phyloP scores from a whole-genome alignment of 192 early-diverging fungal genomes.

The Coemansia asiatica region DNA sequence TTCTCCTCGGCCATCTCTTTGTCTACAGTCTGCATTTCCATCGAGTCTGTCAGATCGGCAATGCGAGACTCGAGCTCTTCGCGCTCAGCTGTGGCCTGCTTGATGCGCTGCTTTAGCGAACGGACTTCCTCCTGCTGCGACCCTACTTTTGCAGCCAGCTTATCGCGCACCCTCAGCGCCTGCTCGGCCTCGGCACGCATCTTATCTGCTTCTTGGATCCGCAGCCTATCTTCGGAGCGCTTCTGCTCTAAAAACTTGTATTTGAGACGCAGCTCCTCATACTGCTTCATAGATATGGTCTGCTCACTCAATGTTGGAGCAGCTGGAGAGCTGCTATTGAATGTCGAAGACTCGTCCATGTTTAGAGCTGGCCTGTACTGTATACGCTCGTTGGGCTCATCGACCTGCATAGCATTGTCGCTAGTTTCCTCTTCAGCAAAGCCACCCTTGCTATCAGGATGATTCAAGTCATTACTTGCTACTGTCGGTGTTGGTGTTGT shows the following conservation, averaged over 20 bases:
- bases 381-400: slow-evolving; percentile 19
- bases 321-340: background rate
- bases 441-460: background rate
- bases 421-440: background rate
- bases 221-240: slow-evolving; percentile 77
- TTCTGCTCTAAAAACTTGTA: slow-evolving; percentile 75
- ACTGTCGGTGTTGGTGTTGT: background rate
- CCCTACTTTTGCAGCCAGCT: slow-evolving; percentile 65
- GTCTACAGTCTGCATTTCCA: slow-evolving; percentile 88
- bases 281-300: slow-evolving; percentile 66
- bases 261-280: slow-evolving; percentile 79
- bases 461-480: background rate
- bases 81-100: slow-evolving; percentile 60
- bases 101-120: slow-evolving; percentile 60
- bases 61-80: slow-evolving; percentile 60
- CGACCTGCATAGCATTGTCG: slow-evolving; percentile 8
- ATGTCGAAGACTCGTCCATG: slow-evolving; percentile 41
- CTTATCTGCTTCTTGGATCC: slow-evolving; percentile 69
- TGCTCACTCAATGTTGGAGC: slow-evolving; percentile 17
- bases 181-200: slow-evolving; percentile 73
- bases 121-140: slow-evolving; percentile 75
- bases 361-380: slow-evolving; percentile 39
- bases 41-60: slow-evolving; percentile 66
- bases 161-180: slow-evolving; percentile 63
- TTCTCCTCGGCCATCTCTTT: slow-evolving; percentile 90